phyloP scores from a whole-genome alignment of 2,329 filamentous ascomycete genomes.

The Penicillium janthinellum region DNA sequence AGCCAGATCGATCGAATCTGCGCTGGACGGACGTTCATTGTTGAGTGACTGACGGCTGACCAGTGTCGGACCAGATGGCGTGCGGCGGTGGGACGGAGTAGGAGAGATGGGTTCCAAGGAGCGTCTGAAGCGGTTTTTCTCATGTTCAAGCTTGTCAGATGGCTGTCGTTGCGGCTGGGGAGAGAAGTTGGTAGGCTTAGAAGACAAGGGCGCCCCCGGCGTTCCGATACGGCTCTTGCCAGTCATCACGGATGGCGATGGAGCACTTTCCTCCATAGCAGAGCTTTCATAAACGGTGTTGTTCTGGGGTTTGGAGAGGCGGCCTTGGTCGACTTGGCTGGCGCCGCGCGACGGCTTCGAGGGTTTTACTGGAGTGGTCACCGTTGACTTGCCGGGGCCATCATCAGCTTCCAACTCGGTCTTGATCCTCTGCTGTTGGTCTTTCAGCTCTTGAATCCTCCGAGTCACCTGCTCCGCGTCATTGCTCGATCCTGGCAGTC shows the following conservation, averaged over 20 bases:
- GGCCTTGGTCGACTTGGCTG: constrained; percentile 21
- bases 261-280: constrained; percentile 62
- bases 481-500: constrained; percentile 39
- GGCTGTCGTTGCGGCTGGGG: constrained; percentile 30
- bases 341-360: constrained; percentile 19
- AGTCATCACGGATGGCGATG: constrained; percentile 69
- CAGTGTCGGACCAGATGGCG: constrained; percentile 41
- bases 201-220: constrained; percentile 30
- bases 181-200: constrained; percentile 32
- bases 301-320: constrained; percentile 5
- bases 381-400: constrained; percentile 31
- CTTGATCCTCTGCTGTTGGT: constrained; percentile 59
- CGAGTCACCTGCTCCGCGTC: constrained; percentile 60
- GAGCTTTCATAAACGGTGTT: constrained; percentile 7
- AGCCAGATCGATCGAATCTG: constrained; percentile 85
- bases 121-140: constrained; percentile 30
- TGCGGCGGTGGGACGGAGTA: constrained; percentile 39
- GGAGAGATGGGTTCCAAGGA: constrained; percentile 34
- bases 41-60: constrained; percentile 50
- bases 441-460: constrained; percentile 59
- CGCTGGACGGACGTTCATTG: constrained; percentile 74
- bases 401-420: constrained; percentile 48
- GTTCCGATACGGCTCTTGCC: constrained; percentile 49
- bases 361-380: constrained; percentile 15
- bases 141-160: constrained; percentile 35